phyloP scores from a whole-genome alignment of 2,329 filamentous ascomycete genomes.

The Plenodomus lindquistii region DNA sequence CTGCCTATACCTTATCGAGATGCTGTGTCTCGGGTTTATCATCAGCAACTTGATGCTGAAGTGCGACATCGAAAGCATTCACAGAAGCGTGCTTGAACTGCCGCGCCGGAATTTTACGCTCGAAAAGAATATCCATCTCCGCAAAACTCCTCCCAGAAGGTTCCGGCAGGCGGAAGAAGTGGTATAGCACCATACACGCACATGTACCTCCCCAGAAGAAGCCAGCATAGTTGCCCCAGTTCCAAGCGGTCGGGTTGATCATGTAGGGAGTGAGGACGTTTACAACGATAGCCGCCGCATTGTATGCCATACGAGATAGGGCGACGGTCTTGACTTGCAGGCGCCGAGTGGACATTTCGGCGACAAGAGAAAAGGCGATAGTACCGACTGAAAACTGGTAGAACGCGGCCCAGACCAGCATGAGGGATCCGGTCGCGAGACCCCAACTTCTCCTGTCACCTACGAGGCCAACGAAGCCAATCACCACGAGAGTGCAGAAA shows the following conservation, averaged over 20 bases:
- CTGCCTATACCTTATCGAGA: neutral
- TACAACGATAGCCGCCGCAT: slow-evolving; percentile 69
- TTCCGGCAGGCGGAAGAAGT: slow-evolving; percentile 77
- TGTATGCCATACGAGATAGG: slow-evolving; percentile 71
- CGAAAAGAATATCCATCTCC: slow-evolving; percentile 80
- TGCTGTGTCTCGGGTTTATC: too few species aligned
- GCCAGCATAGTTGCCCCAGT: slow-evolving; percentile 77
- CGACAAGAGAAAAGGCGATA: neutral
- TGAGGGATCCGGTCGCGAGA: slow-evolving; percentile 80
- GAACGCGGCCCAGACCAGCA: slow-evolving; percentile 78
- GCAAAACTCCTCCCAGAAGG: slow-evolving; percentile 77
- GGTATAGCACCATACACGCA: slow-evolving; percentile 72
- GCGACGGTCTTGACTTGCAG: slow-evolving; percentile 70
- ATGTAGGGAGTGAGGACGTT: slow-evolving; percentile 71
- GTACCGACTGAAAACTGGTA: slow-evolving; percentile 8
- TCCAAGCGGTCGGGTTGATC: slow-evolving; percentile 62
- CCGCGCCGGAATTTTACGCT: slow-evolving; percentile 45
- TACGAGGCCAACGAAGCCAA: slow-evolving; percentile 78
- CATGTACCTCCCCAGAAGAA: slow-evolving; percentile 84
- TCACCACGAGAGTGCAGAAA: slow-evolving; percentile 72
- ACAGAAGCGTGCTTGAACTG: slow-evolving; percentile 8
- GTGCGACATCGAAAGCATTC: too few species aligned
- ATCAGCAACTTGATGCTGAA: slow-evolving; percentile 7
- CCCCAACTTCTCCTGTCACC: slow-evolving; percentile 52
- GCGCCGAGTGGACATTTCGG: neutral